Base-by-base conservation (phyloP, 768 basidiomycete species). In the Lentinula guzmanii region DNA sequence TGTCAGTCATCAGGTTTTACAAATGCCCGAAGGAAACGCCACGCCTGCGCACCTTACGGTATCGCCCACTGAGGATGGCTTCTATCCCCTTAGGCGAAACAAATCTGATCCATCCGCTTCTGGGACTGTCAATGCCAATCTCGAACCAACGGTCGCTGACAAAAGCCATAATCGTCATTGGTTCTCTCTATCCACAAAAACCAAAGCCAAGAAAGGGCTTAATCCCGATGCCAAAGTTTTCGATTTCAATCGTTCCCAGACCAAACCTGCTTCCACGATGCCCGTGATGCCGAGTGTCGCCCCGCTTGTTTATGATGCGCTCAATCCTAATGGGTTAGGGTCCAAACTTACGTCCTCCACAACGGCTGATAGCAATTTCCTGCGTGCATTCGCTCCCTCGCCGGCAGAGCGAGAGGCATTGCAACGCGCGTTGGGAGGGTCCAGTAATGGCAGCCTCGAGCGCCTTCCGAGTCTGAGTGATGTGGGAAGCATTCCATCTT, bases 161-260 rank as follows among this genome's bases (percentile, higher is more conserved):
- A 65, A 73, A 65, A 70, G 70, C 16, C 71, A 76, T 52, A 72
- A 76, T 41, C 74, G 78, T 39, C 76, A 81, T 43, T 83, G 81
- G 82, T 80, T 80, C 68, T 77, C 77, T 52, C 65, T 74, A 28
- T 70, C 75, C 52, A 71, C 70, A 55, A 78, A 76, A 55, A 79
- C 78, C 60, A 84, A 79, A 68, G 74, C 80, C 61, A 84, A 78
- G 76, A 89, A 83, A 69, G 84, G 86, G 6, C 80, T 94, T 62
- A 94, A 94, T 72, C 92, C 92, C 1, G 89, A 89, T 71, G 92
- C 92, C 58, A 91, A 93, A 69, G 91, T 85, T 60, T 94, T 94
- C 76, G 86, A 79, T 68, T 76, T 89, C 54, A 73, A 76, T 39
- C 74, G 65, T 58, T 74, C 71, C 62, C 51, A 68, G 35, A 60